A percentile compares a stretch with the other conserved stretches of the same genome.
These are phyloP conservation scores for Annona squamosa DNA, from an alignment of 164 flowering plant genomes.

Conservation along the genomic window DNA sequence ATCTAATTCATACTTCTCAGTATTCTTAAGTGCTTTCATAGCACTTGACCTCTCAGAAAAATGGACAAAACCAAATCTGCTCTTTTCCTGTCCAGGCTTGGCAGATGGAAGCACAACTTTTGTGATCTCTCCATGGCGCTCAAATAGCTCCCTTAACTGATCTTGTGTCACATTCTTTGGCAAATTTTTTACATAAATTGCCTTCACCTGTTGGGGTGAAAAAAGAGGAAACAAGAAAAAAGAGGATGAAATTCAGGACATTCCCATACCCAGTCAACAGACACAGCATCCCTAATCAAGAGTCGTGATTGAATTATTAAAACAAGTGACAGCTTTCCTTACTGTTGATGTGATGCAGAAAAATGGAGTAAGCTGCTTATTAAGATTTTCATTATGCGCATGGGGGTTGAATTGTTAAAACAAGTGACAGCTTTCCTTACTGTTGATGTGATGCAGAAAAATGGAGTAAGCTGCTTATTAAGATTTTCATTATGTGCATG, in stretches of 20 bases:
- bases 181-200: constrained; percentile 77
- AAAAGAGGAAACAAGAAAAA: background rate
- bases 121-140: constrained; percentile 76
- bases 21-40: constrained; percentile 66
- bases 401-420: no score
- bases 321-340: background rate
- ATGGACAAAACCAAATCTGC: constrained; percentile 80
- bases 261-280: background rate
- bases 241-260: background rate
- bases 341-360: background rate
- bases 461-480: background rate
- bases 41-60: constrained; percentile 77
- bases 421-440: background rate
- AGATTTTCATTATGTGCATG: background rate
- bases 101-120: constrained; percentile 82
- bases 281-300: background rate
- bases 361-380: background rate
- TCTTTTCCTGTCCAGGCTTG: constrained; percentile 65
- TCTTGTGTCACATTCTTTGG: constrained; percentile 66
- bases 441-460: background rate
- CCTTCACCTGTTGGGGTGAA: constrained; percentile 54
- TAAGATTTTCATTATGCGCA: background rate
- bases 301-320: background rate
- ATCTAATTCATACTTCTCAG: constrained; percentile 72
- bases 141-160: constrained; percentile 55